These are phyloP conservation scores for Plantago ovata DNA, from an alignment of 257 asterid species.

Conservation along the genomic window DNA sequence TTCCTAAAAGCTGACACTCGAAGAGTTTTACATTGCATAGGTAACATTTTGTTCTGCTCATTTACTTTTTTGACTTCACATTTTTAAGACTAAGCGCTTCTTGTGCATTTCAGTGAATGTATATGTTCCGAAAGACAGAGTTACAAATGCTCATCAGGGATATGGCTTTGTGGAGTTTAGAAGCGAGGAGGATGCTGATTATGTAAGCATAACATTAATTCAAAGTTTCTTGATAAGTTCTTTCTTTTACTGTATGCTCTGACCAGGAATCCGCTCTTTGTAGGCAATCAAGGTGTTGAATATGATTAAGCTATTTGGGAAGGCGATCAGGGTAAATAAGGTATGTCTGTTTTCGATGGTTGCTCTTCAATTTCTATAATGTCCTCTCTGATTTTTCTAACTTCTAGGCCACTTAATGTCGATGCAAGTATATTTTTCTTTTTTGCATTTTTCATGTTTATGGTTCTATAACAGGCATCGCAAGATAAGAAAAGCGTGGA, in stretches of 20 bases:
- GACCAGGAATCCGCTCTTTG: constrained; percentile 18
- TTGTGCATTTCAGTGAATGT: constrained; percentile 61
- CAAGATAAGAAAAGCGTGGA: constrained; percentile 96
- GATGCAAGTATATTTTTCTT: no score
- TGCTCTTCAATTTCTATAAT: constrained; percentile 1
- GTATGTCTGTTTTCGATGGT: constrained; percentile 27
- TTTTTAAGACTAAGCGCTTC: neutral
- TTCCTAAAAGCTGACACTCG: neutral
- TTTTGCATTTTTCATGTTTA: no score
- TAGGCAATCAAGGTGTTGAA: constrained; percentile 94
- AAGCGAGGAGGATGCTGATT: constrained; percentile 98
- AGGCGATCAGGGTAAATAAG: constrained; percentile 91
- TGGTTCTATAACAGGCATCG: constrained; percentile 55
- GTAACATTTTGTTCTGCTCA: neutral
- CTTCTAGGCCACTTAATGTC: no score
- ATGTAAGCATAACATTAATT: constrained; percentile 42
- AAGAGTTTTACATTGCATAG: neutral
- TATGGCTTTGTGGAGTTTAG: constrained; percentile 95
- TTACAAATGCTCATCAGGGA: constrained; percentile 90
- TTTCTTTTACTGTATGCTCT: constrained; percentile 10
- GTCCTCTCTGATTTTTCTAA: neutral
- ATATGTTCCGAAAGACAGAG: constrained; percentile 96
- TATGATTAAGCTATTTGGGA: constrained; percentile 87
- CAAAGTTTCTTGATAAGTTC: neutral
- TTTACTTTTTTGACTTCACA: constrained; percentile 6